phyloP scores from a whole-genome alignment of 2,329 filamentous ascomycete genomes.

The Fusarium bulbicola region DNA sequence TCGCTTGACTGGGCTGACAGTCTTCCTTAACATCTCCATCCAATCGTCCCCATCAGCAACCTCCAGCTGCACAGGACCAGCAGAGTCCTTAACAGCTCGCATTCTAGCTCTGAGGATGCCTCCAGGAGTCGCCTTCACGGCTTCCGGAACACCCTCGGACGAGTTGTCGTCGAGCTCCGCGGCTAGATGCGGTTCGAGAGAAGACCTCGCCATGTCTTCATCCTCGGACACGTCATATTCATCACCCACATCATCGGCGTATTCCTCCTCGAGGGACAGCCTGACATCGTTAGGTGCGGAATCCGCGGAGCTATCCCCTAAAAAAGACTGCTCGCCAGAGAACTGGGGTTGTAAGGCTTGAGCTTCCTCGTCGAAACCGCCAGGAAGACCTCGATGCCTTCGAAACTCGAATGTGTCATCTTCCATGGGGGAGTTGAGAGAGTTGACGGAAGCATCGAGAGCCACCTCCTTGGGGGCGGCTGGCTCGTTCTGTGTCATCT shows the following conservation, averaged over 20 bases:
- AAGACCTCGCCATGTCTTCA: slow-evolving; percentile 82
- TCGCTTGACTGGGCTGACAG: slow-evolving; percentile 92
- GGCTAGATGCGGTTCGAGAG: slow-evolving; percentile 76
- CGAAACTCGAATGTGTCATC: slow-evolving; percentile 69
- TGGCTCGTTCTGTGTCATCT: slow-evolving; percentile 17
- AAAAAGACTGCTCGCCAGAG: slow-evolving; percentile 79
- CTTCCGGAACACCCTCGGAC: slow-evolving; percentile 61
- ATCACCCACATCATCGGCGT: slow-evolving; percentile 66
- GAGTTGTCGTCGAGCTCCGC: slow-evolving; percentile 74
- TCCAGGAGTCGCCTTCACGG: slow-evolving; percentile 61
- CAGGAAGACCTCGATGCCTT: slow-evolving; percentile 69
- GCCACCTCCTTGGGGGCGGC: slow-evolving; percentile 33
- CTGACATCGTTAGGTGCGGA: slow-evolving; percentile 71
- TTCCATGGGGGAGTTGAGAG: slow-evolving; percentile 49
- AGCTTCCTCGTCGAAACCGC: slow-evolving; percentile 77
- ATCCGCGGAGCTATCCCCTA: slow-evolving; percentile 90
- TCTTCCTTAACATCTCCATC: slow-evolving; percentile 92
- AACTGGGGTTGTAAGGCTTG: slow-evolving; percentile 66
- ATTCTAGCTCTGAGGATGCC: slow-evolving; percentile 71
- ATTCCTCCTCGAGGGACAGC: slow-evolving; percentile 69
- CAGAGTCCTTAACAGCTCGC: slow-evolving; percentile 69
- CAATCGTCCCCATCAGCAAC: slow-evolving; percentile 82
- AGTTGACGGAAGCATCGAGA: slow-evolving; percentile 36
- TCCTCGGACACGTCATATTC: slow-evolving; percentile 80
- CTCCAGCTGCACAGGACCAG: slow-evolving; percentile 66